Evolutionary conservation across 140 eudicot species (phyloP), one percentile per base, ranked within the genome.

Genomic region (Stevia rebaudiana): DNA sequence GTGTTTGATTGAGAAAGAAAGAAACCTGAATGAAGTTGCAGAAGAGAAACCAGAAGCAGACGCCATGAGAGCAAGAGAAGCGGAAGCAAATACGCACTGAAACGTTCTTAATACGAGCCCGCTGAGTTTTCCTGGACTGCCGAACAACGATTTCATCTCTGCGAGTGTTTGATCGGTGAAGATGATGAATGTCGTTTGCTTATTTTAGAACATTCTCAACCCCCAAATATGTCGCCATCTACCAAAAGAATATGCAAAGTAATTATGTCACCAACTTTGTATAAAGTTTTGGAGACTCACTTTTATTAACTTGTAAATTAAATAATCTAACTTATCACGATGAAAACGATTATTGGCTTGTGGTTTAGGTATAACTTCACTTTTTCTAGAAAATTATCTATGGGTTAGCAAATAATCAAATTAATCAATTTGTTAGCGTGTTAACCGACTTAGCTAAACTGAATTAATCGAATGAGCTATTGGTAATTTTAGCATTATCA

Each of bases 91-190:
- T 4, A 84, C 65, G 59, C 76, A 73, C 79, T 81, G 88, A 3
- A 65, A 76, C 36, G 52, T 21, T 49, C 92, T 76, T 72, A 84
- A 58, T 1, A 74, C 21, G 9, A 82, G 56, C 63, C 92, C 88
- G 57, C 88, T 81, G n/a, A n/a, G 33, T 35, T 66, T 81, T 36
- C 92, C 88, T 4, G 88, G 88, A 62, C 88, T 66, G 61, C 92
- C 92, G 39, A 78, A 72, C 61, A 81, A n/a, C 12, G 73, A 69
- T 67, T 71, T 84, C 86, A 84, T 84, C 33, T 68, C 73, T 11
- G 6, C 39, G 39, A 3, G 39, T 5, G 39, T 8, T 6, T 21
- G 30, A 59, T 70, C 31, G 63, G 8, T 31, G 65, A 47, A 9
- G 49, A 47, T 21, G 43, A 13, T 7, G 56, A 8, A 24, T 28